Evolutionary conservation across 2,329 filamentous ascomycete genomes (phyloP).

Genomic region (Colletotrichum camelliae): DNA sequence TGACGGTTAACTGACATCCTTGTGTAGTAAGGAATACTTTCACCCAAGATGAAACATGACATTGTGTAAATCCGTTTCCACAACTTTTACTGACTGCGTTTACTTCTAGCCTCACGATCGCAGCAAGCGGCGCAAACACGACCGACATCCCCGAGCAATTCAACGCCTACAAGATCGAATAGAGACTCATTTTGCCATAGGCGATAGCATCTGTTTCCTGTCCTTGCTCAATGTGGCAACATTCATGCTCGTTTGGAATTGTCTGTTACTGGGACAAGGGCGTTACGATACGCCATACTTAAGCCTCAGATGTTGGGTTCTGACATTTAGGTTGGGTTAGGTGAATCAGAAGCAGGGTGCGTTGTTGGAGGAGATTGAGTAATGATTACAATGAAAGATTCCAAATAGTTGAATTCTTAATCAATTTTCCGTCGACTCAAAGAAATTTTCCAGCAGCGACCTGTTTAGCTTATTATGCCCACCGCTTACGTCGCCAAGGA

Average conservation of each 20-base stretch:
- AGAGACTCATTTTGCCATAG: neutral
- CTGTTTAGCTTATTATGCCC: neutral
- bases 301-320: neutral
- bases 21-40: neutral
- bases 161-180: neutral
- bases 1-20: neutral
- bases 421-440: neutral
- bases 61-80: neutral
- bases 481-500: neutral
- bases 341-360: fast-evolving
- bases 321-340: neutral
- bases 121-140: neutral
- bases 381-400: neutral
- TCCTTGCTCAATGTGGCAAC: neutral
- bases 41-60: neutral
- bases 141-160: neutral
- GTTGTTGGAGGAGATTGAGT: neutral
- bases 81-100: neutral
- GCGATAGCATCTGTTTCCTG: neutral
- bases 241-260: neutral
- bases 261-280: neutral
- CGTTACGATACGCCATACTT: neutral
- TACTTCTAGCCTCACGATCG: neutral
- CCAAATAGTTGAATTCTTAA: neutral
- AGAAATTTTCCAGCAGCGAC: neutral